Conservation (phyloP, 257 asterid genomes). For the Nicotiana noctiflora region DNA sequence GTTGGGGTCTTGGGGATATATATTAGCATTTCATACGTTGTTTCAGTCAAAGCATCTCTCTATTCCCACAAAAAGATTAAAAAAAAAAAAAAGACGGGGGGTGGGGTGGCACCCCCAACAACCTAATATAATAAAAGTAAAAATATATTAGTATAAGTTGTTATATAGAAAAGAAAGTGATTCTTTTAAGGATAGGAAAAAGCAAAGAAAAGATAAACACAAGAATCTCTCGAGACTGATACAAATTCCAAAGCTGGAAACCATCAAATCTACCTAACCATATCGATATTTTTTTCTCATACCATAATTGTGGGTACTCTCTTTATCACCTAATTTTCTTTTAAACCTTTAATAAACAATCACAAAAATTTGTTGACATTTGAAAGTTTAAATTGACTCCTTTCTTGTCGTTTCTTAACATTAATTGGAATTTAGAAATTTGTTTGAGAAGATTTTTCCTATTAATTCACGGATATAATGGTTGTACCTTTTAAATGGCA, state of each 20-base stretch:
- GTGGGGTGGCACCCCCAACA: neutral
- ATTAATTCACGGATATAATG: neutral
- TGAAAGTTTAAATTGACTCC: neutral
- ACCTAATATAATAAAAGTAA: neutral
- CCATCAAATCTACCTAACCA: neutral
- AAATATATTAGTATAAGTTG: neutral
- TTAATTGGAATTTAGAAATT: neutral
- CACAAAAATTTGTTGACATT: neutral
- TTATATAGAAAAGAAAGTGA: neutral
- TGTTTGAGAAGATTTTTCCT: neutral
- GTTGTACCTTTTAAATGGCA: neutral
- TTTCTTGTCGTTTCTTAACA: neutral
- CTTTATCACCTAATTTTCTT: neutral
- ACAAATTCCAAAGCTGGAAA: slow-evolving; percentile 3
- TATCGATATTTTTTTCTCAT: neutral
- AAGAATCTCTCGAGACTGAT: neutral
- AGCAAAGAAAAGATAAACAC: neutral
- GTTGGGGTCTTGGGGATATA: neutral
- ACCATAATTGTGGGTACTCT: neutral
- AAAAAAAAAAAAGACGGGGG: too few relatives aligned
- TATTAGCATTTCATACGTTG: neutral
- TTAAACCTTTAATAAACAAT: neutral
- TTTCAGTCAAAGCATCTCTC: slow-evolving; percentile 6
- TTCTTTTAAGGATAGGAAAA: neutral
- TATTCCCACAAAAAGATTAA: neutral